These are phyloP conservation scores for Pichia manshurica DNA, from an alignment of 805 yeast genomes.

Conservation along the genomic window DNA sequence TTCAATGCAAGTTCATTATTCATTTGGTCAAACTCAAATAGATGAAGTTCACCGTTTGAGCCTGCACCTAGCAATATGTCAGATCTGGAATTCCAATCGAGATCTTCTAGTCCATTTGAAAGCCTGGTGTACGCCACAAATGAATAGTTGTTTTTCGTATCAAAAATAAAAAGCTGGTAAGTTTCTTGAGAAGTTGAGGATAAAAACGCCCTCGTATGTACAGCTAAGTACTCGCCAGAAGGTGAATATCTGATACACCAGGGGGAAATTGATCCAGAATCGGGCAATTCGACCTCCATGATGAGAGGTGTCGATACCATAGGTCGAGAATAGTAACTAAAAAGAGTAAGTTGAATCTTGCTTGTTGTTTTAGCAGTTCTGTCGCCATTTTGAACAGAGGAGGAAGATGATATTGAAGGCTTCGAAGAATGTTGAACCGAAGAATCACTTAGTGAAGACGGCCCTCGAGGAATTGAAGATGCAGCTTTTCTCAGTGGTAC, in stretches of 20 bases:
- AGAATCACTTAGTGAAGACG: neutral
- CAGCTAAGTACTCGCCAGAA: slow-evolving; percentile 10
- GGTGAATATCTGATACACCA: slow-evolving; percentile 12
- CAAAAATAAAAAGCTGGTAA: slow-evolving; percentile 3
- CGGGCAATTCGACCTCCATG: slow-evolving; percentile 1
- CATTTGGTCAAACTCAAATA: slow-evolving; percentile 1
- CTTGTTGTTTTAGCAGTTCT: neutral
- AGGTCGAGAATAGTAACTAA: neutral
- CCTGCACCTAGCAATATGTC: slow-evolving; percentile 7
- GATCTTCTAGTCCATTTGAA: slow-evolving; percentile 1
- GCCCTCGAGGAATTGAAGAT: neutral
- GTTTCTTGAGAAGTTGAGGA: neutral
- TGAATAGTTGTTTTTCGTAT: slow-evolving; percentile 4
- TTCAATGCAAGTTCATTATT: neutral
- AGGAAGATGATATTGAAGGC: too few species aligned
- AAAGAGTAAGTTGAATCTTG: neutral
- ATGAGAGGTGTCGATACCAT: slow-evolving; percentile 1
- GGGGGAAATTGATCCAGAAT: slow-evolving; percentile 3
- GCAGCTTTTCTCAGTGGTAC: neutral
- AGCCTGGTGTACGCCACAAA: neutral
- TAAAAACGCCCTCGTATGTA: slow-evolving; percentile 3
- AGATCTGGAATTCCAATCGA: slow-evolving; percentile 8
- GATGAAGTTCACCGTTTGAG: slow-evolving; percentile 10
- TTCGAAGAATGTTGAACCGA: neutral
- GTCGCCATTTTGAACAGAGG: neutral